Evolutionary conservation across 805 yeast genomes (phyloP), one percentile per base, ranked within the genome.

Genomic region (Lipomyces anomalus): DNA sequence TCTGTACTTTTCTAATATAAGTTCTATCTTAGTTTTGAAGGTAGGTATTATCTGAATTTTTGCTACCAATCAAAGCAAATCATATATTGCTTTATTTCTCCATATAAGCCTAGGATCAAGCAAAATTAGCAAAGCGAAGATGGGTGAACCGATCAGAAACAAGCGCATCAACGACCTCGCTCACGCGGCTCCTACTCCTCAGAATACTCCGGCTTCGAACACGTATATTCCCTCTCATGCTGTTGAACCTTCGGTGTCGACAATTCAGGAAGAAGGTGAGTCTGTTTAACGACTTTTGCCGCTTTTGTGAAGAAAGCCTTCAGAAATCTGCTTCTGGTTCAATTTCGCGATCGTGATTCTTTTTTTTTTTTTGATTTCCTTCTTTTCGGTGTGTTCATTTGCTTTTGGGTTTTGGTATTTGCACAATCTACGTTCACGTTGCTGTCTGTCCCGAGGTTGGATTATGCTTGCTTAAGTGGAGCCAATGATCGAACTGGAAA

Each of bases 111-210:
- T n/a, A n/a, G n/a, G n/a, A n/a, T n/a, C n/a, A n/a, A n/a, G n/a
- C n/a, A n/a, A n/a, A n/a, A n/a, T n/a, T n/a, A n/a, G n/a, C n/a
- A n/a, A n/a, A n/a, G n/a, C n/a, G n/a, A 40, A 38, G 44, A 87
- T 88, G 96, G 78, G 90, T 40, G 90, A 82, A 67, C 95, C 95
- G 34, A 88, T 88, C 67, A 84, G 82, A 71, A 76, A 74, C 63
- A 79, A 79, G 61, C 67, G 71, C 43, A 63, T 75, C 46, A 83
- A 82, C 62, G 86, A 85, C 63, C 78, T 85, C 55, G 83, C 90
- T 53, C 79, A 80, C 60, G 97, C 54, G n/a, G 57, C 98, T 4
- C 98, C 98, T 37, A 92, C 98, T 1, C 98, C 98, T 4, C 98
- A 92, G 64, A 92, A 92, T 73, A 92, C 98, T 1, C 98, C 98